Conservation (phyloP, 495 filamentous ascomycete genomes). For the Hyaloscypha hepaticicola region DNA sequence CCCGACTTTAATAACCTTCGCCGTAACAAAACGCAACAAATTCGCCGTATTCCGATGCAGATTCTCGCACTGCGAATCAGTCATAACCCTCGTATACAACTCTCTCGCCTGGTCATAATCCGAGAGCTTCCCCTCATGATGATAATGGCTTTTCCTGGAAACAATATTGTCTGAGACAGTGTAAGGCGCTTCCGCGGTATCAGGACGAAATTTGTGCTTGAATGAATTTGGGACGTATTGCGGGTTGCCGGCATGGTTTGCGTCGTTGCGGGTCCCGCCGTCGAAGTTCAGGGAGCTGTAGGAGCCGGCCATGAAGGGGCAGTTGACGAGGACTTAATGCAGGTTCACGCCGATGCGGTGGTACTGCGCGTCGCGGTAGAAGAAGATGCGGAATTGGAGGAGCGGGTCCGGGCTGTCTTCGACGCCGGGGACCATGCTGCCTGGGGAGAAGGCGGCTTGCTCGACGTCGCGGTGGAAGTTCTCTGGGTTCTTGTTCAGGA, state of each 20-base stretch:
- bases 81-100: no score
- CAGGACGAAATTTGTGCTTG: conserved; percentile 53
- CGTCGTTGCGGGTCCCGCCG: conserved; percentile 43
- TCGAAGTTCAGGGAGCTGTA: conserved; percentile 47
- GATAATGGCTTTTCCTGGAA: no score
- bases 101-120: no score
- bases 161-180: conserved; percentile 48
- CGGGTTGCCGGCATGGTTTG: conserved; percentile 51
- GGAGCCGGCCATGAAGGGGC: conserved; percentile 48
- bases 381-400: conserved; percentile 52
- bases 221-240: conserved; percentile 59
- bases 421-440: conserved; percentile 50
- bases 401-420: conserved; percentile 49
- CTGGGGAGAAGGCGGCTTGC: conserved; percentile 51
- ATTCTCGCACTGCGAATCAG: no score
- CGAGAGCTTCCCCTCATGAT: no score
- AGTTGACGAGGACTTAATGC: conserved; percentile 50
- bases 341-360: conserved; percentile 51
- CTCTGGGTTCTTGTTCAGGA: conserved; percentile 64
- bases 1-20: conserved; percentile 42
- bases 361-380: conserved; percentile 51
- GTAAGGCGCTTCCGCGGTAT: conserved; percentile 53
- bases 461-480: conserved; percentile 39
- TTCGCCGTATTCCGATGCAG: no score
- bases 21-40: conserved; percentile 43